Conservation (phyloP, 2,329 filamentous ascomycete genomes). For the Cytospora chrysosperma region DNA sequence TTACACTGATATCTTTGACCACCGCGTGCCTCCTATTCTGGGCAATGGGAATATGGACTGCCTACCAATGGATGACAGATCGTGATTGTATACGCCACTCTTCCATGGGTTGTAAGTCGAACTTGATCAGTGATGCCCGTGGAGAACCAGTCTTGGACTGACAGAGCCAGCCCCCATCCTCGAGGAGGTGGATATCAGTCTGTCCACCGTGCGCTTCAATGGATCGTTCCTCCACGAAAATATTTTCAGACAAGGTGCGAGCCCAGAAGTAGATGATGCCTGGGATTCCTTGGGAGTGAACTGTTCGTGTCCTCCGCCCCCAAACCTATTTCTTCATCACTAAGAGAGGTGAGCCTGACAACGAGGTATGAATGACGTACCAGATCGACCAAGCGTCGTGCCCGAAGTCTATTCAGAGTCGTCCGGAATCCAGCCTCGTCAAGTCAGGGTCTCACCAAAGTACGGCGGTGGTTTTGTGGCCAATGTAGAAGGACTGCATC, state of each 20-base stretch:
- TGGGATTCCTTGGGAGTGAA: constrained; percentile 44
- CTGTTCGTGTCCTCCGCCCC: constrained; percentile 27
- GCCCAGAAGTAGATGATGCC: constrained; percentile 55
- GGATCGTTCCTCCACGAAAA: constrained; percentile 56
- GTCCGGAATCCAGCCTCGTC: constrained; percentile 42
- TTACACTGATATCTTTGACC: neutral
- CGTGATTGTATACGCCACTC: neutral
- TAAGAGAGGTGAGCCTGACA: neutral
- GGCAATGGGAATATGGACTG: neutral
- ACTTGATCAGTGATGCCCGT: neutral
- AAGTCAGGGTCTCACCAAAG: constrained; percentile 49
- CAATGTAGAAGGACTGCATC: constrained; percentile 48
- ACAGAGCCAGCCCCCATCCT: constrained; percentile 35
- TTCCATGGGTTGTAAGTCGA: neutral
- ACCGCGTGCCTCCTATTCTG: neutral
- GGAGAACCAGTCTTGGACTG: neutral
- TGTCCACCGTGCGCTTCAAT: constrained; percentile 46
- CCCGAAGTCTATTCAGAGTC: constrained; percentile 21
- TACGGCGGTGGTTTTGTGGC: constrained; percentile 53
- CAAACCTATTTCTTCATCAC: neutral
- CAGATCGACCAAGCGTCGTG: constrained; percentile 8
- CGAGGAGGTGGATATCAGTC: constrained; percentile 34
- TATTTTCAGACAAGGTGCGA: constrained; percentile 49
- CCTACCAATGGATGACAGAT: neutral
- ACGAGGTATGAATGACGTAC: neutral